A percentile compares a stretch with the other conserved stretches of the same genome.
Evolutionary conservation across 1,284 basidiomycete genomes (phyloP).

Genomic region (Moesziomyces sp.): DNA sequence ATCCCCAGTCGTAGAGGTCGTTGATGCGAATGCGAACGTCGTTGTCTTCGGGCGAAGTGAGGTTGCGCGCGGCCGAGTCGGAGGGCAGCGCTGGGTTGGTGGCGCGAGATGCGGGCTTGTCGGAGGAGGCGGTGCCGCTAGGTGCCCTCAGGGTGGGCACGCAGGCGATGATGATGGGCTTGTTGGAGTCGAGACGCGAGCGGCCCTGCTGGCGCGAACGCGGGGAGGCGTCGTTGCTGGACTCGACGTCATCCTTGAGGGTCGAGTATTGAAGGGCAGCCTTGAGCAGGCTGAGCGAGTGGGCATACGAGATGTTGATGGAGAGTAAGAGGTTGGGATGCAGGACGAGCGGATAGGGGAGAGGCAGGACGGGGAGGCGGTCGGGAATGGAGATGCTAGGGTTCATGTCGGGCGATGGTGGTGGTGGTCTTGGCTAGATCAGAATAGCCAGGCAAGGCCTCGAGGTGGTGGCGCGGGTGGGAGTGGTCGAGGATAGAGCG

Average conservation of each 20-base stretch:
- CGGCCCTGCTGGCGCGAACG: conserved; percentile 18
- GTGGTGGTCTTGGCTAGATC: neutral
- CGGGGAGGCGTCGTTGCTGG: conserved; percentile 28
- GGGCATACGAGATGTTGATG: conserved; percentile 61
- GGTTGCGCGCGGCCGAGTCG: conserved; percentile 25
- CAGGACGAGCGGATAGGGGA: conserved; percentile 64
- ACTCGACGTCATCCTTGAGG: conserved; percentile 28
- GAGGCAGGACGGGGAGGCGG: conserved; percentile 58
- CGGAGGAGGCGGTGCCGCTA: conserved; percentile 44
- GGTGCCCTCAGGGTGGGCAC: conserved; percentile 55
- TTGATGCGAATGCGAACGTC: conserved; percentile 50
- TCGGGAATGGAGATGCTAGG: conserved; percentile 54
- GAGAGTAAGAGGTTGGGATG: conserved; percentile 65
- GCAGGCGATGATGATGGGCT: conserved; percentile 60
- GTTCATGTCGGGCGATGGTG: conserved; percentile 20
- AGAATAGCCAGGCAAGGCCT: too few relatives aligned
- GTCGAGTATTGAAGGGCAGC: conserved; percentile 59
- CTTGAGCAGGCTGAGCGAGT: conserved; percentile 65
- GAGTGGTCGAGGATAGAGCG: too few relatives aligned
- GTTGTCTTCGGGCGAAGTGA: conserved; percentile 38
- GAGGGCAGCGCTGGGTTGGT: conserved; percentile 40
- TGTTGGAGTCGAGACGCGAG: conserved; percentile 37
- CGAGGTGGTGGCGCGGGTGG: too few relatives aligned
- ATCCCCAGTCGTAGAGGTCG: conserved; percentile 61
- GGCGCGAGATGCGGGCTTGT: conserved; percentile 36